Evolutionary conservation across 2,329 filamentous ascomycete genomes (phyloP), one percentile per base, ranked within the genome.

Genomic region (Neoscytalidium dimidiatum): DNA sequence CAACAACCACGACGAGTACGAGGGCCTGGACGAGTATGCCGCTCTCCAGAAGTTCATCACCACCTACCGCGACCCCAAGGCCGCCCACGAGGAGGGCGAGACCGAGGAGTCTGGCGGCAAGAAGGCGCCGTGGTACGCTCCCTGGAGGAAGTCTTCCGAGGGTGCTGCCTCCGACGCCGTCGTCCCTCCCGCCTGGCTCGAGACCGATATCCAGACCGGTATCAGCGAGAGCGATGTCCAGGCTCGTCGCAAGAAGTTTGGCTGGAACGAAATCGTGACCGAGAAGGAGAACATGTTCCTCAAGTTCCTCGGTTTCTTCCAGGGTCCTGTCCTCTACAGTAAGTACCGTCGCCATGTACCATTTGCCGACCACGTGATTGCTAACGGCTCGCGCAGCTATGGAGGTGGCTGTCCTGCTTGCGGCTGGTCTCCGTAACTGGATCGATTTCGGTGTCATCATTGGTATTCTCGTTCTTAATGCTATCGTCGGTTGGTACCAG

Each of bases 361-460:
- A 57, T 51, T 53, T 53, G 23, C 31, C 62, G 35, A 65, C 66
- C 64, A 69, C 67, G 68, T 64, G 58, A 56, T 48, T 14, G 48
- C 52, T 61, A 26, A 51, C 51, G 13, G 33, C 4, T 38, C 3
- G 7, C 5, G 26, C 68, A 89, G 88, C 92, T 76, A 92, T 92
- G 90, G 89, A 92, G 84, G 76, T 91, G 74, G 90, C 90, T 80
- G 90, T 90, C 73, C 80, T 91, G 62, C 83, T 92, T 72, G 89
- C 90, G 71, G 88, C 88, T 74, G 90, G 89, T 85, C 87, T 92
- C 68, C 84, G 85, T 76, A 88, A 91, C 79, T 92, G 89, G 89
- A 85, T 91, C 69, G 90, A 92, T 81, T 85, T 92, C 70, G 89
- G 89, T 85, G 88, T 92, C 77, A 92, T 92, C 76, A 86, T 89